Percentiles rank a stretch among this genome's conserved stretches.
These are phyloP conservation scores for Apiotrichum mycotoxinovorans DNA, from an alignment of 1,284 basidiomycete genomes.

Conservation along the genomic window DNA sequence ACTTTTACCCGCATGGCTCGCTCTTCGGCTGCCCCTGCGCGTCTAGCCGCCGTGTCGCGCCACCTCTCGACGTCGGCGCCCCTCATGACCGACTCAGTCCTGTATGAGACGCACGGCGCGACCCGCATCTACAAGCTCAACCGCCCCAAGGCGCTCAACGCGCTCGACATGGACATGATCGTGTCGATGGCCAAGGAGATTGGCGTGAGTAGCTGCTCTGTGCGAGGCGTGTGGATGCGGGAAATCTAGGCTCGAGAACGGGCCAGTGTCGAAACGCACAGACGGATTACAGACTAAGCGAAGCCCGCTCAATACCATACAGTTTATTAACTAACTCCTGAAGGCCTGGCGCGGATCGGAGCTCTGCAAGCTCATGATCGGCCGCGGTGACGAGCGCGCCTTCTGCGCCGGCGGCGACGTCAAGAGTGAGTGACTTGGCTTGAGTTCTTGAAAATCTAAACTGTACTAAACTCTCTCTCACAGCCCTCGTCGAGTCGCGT, in stretches of 20 bases:
- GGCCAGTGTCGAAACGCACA: no score
- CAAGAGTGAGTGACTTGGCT: slow-evolving; percentile 38
- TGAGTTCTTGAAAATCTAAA: no score
- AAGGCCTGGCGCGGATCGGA: slow-evolving; percentile 80
- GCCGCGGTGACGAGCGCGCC: slow-evolving; percentile 70
- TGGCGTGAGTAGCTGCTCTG: slow-evolving; percentile 34
- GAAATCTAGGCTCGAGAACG: no score
- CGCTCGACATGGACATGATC: slow-evolving; percentile 81
- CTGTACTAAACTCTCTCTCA: background rate
- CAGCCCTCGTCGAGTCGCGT: slow-evolving; percentile 19
- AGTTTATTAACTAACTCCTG: slow-evolving; percentile 2
- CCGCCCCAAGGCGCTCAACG: slow-evolving; percentile 78
- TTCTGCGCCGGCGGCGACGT: slow-evolving; percentile 98
- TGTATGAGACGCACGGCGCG: slow-evolving; percentile 25
- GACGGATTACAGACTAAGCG: no score
- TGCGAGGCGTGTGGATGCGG: no score
- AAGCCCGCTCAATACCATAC: no score
- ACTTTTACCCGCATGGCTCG: slow-evolving; percentile 20
- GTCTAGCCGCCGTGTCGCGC: slow-evolving; percentile 31
- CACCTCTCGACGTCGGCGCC: slow-evolving; percentile 30
- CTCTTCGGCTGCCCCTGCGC: slow-evolving; percentile 17
- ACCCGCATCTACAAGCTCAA: slow-evolving; percentile 54
- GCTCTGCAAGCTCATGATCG: slow-evolving; percentile 71
- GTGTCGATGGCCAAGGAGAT: slow-evolving; percentile 58
- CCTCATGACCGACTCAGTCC: slow-evolving; percentile 22